Conservation (phyloP, 768 basidiomycete genomes). For the Epithele typhae region DNA sequence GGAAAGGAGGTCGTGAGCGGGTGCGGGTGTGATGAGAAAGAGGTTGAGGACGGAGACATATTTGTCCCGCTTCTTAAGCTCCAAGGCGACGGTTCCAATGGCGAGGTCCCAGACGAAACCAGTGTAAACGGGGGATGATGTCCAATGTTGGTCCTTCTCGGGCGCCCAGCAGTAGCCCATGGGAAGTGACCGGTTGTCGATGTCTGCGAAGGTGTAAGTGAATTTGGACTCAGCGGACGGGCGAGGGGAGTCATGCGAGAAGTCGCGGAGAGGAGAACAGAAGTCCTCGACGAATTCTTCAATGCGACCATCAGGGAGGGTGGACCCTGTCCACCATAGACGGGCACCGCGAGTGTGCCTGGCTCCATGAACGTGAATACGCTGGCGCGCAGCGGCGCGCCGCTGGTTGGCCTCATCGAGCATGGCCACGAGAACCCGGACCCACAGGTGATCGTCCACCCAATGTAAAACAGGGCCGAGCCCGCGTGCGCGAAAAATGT, state of each 20-base stretch:
- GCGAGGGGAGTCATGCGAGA: constrained; percentile 7
- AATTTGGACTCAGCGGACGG: not conserved
- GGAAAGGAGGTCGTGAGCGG: constrained; percentile 7
- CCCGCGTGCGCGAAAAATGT: constrained; percentile 16
- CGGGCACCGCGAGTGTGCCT: constrained; percentile 12
- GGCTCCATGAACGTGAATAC: constrained; percentile 1
- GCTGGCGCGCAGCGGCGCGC: too few species aligned
- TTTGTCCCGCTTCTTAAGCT: constrained; percentile 6
- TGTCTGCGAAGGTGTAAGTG: constrained; percentile 22
- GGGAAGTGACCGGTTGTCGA: constrained; percentile 11
- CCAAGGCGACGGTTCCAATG: constrained; percentile 2
- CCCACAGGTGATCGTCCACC: constrained; percentile 23
- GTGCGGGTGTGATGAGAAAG: not conserved
- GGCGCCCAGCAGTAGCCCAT: constrained; percentile 22
- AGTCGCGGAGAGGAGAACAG: constrained; percentile 12
- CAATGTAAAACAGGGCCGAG: constrained; percentile 22
- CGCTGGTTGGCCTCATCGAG: too few species aligned
- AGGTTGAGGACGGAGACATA: constrained; percentile 8
- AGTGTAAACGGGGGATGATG: constrained; percentile 10
- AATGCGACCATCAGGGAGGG: constrained; percentile 7
- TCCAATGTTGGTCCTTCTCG: constrained; percentile 15
- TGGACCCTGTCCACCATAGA: constrained; percentile 17
- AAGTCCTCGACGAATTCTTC: constrained; percentile 25
- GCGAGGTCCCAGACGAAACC: constrained; percentile 23
- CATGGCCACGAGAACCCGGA: constrained; percentile 4